These are phyloP conservation scores for Phytophthora niederhauseri DNA, from an alignment of 352 stramenopile genomes.

Conservation along the genomic window DNA sequence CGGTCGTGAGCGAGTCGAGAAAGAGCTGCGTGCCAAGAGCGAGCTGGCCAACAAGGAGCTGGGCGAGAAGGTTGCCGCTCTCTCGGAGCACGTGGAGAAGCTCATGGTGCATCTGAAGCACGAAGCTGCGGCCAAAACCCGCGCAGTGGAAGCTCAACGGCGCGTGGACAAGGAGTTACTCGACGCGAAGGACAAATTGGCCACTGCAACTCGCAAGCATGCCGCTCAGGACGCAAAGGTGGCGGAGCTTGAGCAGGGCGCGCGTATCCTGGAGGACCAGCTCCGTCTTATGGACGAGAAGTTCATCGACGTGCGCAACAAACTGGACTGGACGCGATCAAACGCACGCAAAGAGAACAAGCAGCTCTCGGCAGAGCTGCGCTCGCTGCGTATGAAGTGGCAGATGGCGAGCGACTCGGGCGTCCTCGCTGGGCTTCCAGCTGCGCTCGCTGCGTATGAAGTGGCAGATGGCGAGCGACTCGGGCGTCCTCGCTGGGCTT, in stretches of 20 bases:
- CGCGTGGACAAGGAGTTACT: constrained; percentile 82
- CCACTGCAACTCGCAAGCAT: constrained; percentile 80
- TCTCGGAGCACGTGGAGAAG: constrained; percentile 97
- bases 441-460: constrained; percentile 72
- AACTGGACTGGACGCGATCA: constrained; percentile 94
- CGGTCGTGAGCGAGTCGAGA: constrained; percentile 84
- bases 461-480: constrained; percentile 75
- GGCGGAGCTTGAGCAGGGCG: constrained; percentile 92
- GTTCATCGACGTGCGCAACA: constrained; percentile 96
- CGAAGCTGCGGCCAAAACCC: constrained; percentile 94
- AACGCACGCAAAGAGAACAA: constrained; percentile 88
- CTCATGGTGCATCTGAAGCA: constrained; percentile 97
- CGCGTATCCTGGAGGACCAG: constrained; percentile 96
- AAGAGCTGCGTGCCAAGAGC: constrained; percentile 80
- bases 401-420: constrained; percentile 70
- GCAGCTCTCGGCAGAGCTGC: constrained; percentile 66
- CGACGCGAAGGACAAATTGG: constrained; percentile 66
- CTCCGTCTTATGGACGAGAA: constrained; percentile 97
- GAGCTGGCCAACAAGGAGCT: constrained; percentile 67
- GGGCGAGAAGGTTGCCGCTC: constrained; percentile 87
- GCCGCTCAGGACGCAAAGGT: constrained; percentile 87
- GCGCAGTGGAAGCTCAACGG: constrained; percentile 76
- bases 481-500: constrained; percentile 44
- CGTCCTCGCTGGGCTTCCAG: constrained; percentile 44
- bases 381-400: constrained; percentile 75